Percentiles rank a stretch among this genome's conserved stretches.
These are phyloP conservation scores for Penicillium glabrum DNA, from an alignment of 2,329 filamentous ascomycete species.

Conservation along the genomic window DNA sequence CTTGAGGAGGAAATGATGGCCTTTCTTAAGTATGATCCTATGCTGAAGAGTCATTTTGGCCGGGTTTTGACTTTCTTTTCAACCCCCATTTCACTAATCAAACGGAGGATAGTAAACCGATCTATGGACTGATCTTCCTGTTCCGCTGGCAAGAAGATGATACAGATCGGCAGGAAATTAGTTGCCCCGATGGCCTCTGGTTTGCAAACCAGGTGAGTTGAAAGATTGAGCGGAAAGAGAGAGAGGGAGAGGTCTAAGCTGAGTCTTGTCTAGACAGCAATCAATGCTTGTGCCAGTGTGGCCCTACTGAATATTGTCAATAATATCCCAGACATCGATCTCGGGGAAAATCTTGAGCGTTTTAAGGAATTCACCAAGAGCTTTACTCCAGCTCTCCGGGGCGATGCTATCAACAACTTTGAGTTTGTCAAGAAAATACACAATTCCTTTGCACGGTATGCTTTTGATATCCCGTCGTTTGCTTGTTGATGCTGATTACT, in stretches of 20 bases:
- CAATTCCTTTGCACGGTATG: constrained; percentile 78
- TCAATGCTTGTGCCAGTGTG: constrained; percentile 88
- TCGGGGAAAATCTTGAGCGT: constrained; percentile 67
- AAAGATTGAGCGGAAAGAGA: not conserved
- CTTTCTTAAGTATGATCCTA: constrained; percentile 59
- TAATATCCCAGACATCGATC: constrained; percentile 66
- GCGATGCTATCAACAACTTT: constrained; percentile 72
- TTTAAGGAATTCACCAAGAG: constrained; percentile 73
- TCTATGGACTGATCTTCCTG: constrained; percentile 86
- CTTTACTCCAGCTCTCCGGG: constrained; percentile 71
- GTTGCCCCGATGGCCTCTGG: constrained; percentile 71
- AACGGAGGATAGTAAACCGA: constrained; percentile 57
- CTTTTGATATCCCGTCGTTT: not conserved
- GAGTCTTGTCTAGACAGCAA: constrained; percentile 61
- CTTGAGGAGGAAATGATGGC: constrained; percentile 66
- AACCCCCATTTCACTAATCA: not conserved
- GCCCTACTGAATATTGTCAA: constrained; percentile 92
- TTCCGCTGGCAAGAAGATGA: constrained; percentile 70
- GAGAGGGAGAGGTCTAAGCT: not conserved
- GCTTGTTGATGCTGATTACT: not conserved
- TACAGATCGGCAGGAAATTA: constrained; percentile 50
- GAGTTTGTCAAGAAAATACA: constrained; percentile 77
- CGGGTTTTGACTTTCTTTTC: not conserved
- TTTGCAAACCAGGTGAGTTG: constrained; percentile 81
- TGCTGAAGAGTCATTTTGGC: not conserved